Base-by-base conservation (phyloP, 116 monocot genomes). In the Posidonia oceanica region DNA sequence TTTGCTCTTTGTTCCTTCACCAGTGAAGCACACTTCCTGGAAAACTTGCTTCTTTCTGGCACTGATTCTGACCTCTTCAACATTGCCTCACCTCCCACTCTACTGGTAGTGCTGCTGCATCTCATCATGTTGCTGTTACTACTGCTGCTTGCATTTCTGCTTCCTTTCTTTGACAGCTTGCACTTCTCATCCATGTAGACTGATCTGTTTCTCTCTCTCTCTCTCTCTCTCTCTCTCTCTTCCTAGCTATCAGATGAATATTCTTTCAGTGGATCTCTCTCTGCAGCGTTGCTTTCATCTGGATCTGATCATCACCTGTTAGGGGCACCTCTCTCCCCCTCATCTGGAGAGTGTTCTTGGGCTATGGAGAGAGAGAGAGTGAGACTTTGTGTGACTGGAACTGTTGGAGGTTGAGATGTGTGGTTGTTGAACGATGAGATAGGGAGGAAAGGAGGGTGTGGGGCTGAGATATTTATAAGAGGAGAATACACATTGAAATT, bases 1-100 rank as follows among this genome's bases (percentile, higher is more conserved):
- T 51, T 73, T 14, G 79, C 73, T 37, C 79, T 51, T 60, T 79
- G 73, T 54, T 79, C 79, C 63, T 79, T 79, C 20, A 74, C 79
- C 39, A 74, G 20, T n/a, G 68, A 61, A 3, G 70, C 37, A 41
- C 68, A 68, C 64, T 68, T 74, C 41, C 57, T n/a, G 20, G 69
- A 62, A 51, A 75, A 75, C 60, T 48, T 52, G 59, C 59, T 67
- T 16, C 66, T 66, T 11, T 41, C 56, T 2, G 55, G 59, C 23
- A 51, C 68, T 4, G 65, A 65, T 14, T 68, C 69, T 2, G 75
- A 75, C 38, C 69, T 69, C 61, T 51, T 60, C 61, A 69, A 40
- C 36, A 75, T 44, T 12, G 67, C 39, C 59, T 41, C 59, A 3
- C 59, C 59, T 5, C 61, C 48, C 39, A 59, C 12, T 48, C 59